These are phyloP conservation scores for Skeletonema menzelii DNA, from an alignment of 108 stramenopile species.

Conservation along the genomic window DNA sequence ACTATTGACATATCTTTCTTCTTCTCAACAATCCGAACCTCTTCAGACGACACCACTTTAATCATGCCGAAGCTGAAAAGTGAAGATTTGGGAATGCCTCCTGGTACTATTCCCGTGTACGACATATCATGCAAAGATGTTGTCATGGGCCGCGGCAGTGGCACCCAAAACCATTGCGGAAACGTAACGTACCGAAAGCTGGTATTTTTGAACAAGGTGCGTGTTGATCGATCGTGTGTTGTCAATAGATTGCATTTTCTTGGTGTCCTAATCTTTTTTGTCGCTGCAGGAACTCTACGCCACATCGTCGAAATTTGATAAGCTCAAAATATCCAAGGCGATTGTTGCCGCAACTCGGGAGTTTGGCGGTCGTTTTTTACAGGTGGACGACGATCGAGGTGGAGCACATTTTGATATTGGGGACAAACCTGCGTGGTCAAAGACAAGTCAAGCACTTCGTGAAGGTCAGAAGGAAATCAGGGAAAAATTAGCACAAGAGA, in stretches of 20 bases:
- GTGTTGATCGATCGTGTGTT: not conserved
- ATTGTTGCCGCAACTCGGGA: slow-evolving; percentile 78
- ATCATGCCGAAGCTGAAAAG: not conserved
- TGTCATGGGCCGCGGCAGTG: slow-evolving; percentile 53
- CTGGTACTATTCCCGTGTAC: slow-evolving; percentile 3
- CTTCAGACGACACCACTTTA: too few relatives aligned
- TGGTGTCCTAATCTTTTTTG: too few relatives aligned
- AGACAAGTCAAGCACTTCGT: slow-evolving; percentile 85
- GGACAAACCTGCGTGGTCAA: slow-evolving; percentile 85
- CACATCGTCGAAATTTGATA: slow-evolving; percentile 73
- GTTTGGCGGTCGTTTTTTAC: slow-evolving; percentile 54
- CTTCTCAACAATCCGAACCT: too few relatives aligned
- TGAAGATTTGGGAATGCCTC: not conserved
- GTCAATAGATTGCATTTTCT: too few relatives aligned
- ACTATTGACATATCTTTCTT: too few relatives aligned
- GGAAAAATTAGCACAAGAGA: slow-evolving; percentile 63
- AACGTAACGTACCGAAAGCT: slow-evolving; percentile 58
- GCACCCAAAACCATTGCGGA: slow-evolving; percentile 56
- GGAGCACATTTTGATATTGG: slow-evolving; percentile 75
- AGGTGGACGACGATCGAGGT: slow-evolving; percentile 62
- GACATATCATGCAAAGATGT: slow-evolving; percentile 45
- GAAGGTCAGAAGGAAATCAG: slow-evolving; percentile 82
- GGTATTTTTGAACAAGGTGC: slow-evolving; percentile 43
- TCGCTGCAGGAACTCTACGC: slow-evolving; percentile 68
- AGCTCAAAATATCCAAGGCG: slow-evolving; percentile 76